Percentiles rank a stretch among this genome's conserved stretches.
phyloP scores from a whole-genome alignment of 2,329 filamentous ascomycete genomes.

The Pseudogymnoascus pannorum region DNA sequence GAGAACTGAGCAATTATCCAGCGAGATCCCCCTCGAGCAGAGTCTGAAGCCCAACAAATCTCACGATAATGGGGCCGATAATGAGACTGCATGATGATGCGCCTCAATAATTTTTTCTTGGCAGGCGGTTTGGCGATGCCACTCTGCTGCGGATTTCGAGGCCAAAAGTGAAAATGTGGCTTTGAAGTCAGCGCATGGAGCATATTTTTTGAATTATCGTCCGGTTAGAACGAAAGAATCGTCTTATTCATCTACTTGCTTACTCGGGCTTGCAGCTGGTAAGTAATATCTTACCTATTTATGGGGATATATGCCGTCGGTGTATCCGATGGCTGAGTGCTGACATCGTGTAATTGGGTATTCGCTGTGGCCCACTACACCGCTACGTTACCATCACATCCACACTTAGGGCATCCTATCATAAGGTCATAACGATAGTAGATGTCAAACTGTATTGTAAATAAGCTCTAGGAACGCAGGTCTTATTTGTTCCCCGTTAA shows the following conservation, averaged over 20 bases:
- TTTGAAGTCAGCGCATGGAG: not conserved
- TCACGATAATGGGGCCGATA: not conserved
- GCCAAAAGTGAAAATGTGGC: not conserved
- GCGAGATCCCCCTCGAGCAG: not conserved
- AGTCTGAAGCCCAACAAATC: not conserved
- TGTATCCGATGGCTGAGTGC: not conserved
- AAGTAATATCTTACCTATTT: not conserved
- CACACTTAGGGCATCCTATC: not conserved
- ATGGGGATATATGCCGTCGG: not conserved
- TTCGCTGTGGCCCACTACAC: not conserved
- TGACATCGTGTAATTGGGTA: not conserved
- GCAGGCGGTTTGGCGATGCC: not conserved
- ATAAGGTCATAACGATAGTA: not conserved
- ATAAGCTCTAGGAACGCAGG: not conserved
- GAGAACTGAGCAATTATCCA: not conserved
- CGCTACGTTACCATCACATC: not conserved
- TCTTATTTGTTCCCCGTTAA: not conserved
- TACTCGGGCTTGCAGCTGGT: not conserved
- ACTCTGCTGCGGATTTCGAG: not conserved
- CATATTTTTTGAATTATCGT: not conserved
- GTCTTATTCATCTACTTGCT: not conserved
- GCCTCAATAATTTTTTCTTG: not conserved
- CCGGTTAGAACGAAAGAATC: not conserved
- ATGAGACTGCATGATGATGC: not conserved
- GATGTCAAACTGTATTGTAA: not conserved